Base-by-base conservation (phyloP, 2,329 filamentous ascomycete genomes). In the Chrysoporthe cubensis region DNA sequence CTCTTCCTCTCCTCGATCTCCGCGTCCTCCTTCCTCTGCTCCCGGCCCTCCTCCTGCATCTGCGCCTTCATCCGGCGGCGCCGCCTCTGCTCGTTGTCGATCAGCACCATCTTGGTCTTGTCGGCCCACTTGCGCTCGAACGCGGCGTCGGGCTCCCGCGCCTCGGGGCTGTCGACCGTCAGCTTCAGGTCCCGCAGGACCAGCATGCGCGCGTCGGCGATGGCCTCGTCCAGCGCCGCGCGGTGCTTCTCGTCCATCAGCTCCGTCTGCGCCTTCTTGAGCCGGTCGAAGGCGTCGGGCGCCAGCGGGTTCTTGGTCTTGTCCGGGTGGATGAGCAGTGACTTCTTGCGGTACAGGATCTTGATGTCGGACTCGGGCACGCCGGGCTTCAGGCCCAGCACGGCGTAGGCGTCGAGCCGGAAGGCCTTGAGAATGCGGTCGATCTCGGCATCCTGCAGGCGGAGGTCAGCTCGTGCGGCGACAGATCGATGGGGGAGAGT, bases 251-350 rank as follows among this genome's bases (percentile, higher is more conserved):
- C 95, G 79, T 99, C 96, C 83, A 97, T 91, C 4, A 99, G 87
- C 74, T 93, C 88, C 2, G 90, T 91, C 77, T 98, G 94, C 0
- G 96, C 96, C 80, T 98, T 97, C 76, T 97, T 97, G 40, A 99
- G 87, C 11, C 95, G 90, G 80, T 99, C 96, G 77, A 99, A 99
- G 72, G 96, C 96, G 75, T 98, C 96, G 3, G 96, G 95, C 0
- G 96, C 96, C 61, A 85, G 87, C 0, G 93, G 91, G 77, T 99
- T 98, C 76, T 90, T 90, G 66, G 96, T 97, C 80, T 99, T 99
- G 84, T 99, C 96, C 7, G 96, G 96, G 83, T 99, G 96, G 83
- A 99, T 98, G 61, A 99, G 89, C 67, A 99, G 90, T n/a, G 96
- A 99, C 80, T 97, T 98, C 75, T 93, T 94, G 84, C 96, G 94